Evolutionary conservation across 202 grass and related monocot genomes (phyloP), one percentile per base, ranked within the genome.

Genomic region (Bolboschoenoplectus hybrid): DNA sequence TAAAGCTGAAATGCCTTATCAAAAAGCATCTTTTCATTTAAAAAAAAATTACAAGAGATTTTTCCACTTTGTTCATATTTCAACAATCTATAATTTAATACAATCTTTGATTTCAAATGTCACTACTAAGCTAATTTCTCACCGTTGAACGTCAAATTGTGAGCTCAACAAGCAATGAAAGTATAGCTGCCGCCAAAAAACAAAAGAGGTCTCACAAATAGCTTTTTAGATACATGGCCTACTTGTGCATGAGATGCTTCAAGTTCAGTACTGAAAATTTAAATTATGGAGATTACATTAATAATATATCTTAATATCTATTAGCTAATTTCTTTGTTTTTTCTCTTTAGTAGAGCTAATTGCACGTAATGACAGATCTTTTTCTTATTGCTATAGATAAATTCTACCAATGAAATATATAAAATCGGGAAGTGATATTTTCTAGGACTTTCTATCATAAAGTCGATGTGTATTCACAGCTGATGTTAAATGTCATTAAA

Each of bases 51-150:
- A 41, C 53, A 80, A 43, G 75, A 80, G 14, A 7, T 41, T 60
- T 53, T 80, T 61, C 53, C 35, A 41, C 50, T 57, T 51, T 20
- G 43, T 53, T 60, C 52, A 40, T 80, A 61, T 80, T 80, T n/a
- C 75, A 80, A 79, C 52, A 79, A 9, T 58, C 16, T 57, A 34
- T 80, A 60, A 74, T 74, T 74, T 80, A 60, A 80, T 58, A 78
- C 50, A 41, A 80, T 11, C 36, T 80, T 19, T 19, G 39, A 80
- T 61, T 43, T 60, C 53, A 80, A 19, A 60, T 43, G 75, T 41
- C 75, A 80, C 75, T 41, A 43, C 8, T 40, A 80, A 19, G 52
- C 36, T 19, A 3, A 80, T 80, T 58, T 80, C 53, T 20, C 35
- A 80, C 35, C 36, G 53, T 43, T 40, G 75, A 80, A 80, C 75